Percentiles rank a stretch among this genome's conserved stretches.
These are phyloP conservation scores for Neurospora terricola DNA, from an alignment of 495 filamentous ascomycete genomes.

Conservation along the genomic window DNA sequence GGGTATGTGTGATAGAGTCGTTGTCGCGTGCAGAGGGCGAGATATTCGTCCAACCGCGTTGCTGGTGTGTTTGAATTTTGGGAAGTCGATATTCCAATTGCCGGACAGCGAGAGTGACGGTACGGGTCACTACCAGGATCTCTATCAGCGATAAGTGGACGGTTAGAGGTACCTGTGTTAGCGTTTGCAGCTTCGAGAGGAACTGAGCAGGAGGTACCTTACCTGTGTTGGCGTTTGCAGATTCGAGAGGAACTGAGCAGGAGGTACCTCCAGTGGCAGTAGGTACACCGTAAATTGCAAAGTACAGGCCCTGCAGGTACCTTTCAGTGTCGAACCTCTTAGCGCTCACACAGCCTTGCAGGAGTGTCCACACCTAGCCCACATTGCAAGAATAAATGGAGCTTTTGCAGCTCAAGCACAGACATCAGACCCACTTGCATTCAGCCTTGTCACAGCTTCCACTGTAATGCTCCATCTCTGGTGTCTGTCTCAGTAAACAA, in stretches of 20 bases:
- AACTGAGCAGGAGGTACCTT: not conserved
- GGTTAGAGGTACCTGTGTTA: not conserved
- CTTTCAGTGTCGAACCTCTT: not conserved
- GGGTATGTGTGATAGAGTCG: not conserved
- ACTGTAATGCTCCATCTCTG: not conserved
- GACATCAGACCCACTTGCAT: not conserved
- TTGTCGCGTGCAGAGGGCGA: constrained; percentile 9
- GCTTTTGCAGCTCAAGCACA: not conserved
- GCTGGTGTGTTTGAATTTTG: not conserved
- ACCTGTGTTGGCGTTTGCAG: no score
- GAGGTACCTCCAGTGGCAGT: not conserved
- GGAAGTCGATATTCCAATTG: not conserved
- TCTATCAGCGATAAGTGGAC: not conserved
- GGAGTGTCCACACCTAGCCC: not conserved
- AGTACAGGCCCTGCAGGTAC: not conserved
- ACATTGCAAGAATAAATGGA: not conserved
- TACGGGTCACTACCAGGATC: not conserved
- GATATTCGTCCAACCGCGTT: not conserved
- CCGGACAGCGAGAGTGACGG: not conserved
- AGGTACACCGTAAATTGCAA: not conserved
- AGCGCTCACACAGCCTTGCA: not conserved
- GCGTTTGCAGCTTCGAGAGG: not conserved
- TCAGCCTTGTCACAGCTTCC: not conserved
- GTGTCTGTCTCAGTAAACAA: not conserved
- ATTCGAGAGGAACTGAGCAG: not conserved